phyloP scores from a whole-genome alignment of 2,329 filamentous ascomycete genomes.

The Colletotrichum caudatum region DNA sequence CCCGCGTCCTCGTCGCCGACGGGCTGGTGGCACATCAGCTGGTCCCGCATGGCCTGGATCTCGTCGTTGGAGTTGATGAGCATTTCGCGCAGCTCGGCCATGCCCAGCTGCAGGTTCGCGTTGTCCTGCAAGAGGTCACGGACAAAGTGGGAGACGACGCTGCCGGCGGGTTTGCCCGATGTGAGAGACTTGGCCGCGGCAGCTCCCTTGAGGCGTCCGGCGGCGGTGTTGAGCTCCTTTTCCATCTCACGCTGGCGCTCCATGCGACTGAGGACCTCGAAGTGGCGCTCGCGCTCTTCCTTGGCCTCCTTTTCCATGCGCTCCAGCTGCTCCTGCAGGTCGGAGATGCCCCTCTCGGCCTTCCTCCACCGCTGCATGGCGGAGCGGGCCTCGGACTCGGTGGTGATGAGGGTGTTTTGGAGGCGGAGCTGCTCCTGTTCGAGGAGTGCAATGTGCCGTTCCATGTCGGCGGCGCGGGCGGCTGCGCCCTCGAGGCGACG shows the following conservation, averaged over 20 bases:
- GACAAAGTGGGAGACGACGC: constrained; percentile 94
- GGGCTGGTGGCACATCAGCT: constrained; percentile 83
- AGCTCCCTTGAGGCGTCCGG: constrained; percentile 83
- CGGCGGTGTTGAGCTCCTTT: constrained; percentile 82
- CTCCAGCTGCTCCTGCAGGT: constrained; percentile 89
- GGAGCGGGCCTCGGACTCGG: constrained; percentile 80
- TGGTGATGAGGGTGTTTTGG: constrained; percentile 74
- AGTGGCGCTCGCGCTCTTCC: constrained; percentile 84
- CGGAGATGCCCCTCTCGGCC: constrained; percentile 81
- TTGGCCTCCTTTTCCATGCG: constrained; percentile 86
- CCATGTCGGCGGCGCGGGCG: constrained; percentile 80
- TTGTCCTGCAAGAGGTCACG: constrained; percentile 96
- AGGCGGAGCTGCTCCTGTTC: constrained; percentile 85
- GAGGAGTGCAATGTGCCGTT: constrained; percentile 81
- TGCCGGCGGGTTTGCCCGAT: constrained; percentile 69
- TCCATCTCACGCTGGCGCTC: constrained; percentile 87
- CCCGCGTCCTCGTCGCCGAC: constrained; percentile 59
- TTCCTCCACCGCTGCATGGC: constrained; percentile 87
- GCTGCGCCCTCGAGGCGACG: constrained; percentile 80
- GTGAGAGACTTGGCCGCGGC: constrained; percentile 77
- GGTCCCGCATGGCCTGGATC: constrained; percentile 86
- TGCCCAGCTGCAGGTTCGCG: constrained; percentile 90
- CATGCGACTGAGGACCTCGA: constrained; percentile 84
- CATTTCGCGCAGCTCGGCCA: constrained; percentile 91
- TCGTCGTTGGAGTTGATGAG: constrained; percentile 93